A percentile compares a stretch with the other conserved stretches of the same genome.
Evolutionary conservation across 2,329 filamentous ascomycete species (phyloP).

Genomic region (Aspergillus sp.): DNA sequence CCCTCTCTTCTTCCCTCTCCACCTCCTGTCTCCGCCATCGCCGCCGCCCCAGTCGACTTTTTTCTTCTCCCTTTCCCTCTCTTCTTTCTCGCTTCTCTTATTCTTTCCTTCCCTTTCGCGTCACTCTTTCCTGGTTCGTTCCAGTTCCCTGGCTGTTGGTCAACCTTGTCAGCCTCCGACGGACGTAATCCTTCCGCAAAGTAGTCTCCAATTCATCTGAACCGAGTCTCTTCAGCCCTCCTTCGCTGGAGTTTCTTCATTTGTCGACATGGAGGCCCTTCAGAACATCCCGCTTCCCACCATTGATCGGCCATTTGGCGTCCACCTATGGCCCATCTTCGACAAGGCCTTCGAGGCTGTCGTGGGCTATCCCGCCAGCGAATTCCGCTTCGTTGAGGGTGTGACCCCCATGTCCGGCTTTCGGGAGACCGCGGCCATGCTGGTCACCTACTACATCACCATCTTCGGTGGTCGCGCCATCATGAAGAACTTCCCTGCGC

Average conservation of each 20-base stretch:
- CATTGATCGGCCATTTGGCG: constrained; percentile 86
- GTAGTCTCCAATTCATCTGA: constrained; percentile 1
- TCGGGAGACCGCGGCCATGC: constrained; percentile 74
- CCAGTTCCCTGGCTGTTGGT: not conserved
- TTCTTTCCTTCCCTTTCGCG: constrained; percentile 11
- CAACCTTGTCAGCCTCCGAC: constrained; percentile 10
- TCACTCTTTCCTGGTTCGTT: constrained; percentile 5
- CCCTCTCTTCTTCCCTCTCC: constrained; percentile 9
- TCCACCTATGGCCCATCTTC: constrained; percentile 93
- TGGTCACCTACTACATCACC: constrained; percentile 85
- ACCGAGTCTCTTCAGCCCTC: not conserved
- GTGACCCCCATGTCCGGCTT: constrained; percentile 88
- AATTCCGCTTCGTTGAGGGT: constrained; percentile 81
- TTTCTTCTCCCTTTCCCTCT: constrained; percentile 27
- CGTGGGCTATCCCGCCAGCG: constrained; percentile 76
- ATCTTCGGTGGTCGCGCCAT: constrained; percentile 90
- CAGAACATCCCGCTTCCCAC: constrained; percentile 65
- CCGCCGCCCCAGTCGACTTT: constrained; percentile 14
- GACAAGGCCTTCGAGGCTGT: constrained; percentile 76
- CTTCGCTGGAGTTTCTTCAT: not conserved
- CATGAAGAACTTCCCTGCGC: constrained; percentile 82
- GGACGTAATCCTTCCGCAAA: too few relatives aligned
- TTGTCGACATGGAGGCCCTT: constrained; percentile 49
- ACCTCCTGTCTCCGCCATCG: constrained; percentile 10
- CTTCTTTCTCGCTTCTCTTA: constrained; percentile 57